Base-by-base conservation (phyloP, 805 yeast genomes). In the Maudiozyma barnettii region DNA sequence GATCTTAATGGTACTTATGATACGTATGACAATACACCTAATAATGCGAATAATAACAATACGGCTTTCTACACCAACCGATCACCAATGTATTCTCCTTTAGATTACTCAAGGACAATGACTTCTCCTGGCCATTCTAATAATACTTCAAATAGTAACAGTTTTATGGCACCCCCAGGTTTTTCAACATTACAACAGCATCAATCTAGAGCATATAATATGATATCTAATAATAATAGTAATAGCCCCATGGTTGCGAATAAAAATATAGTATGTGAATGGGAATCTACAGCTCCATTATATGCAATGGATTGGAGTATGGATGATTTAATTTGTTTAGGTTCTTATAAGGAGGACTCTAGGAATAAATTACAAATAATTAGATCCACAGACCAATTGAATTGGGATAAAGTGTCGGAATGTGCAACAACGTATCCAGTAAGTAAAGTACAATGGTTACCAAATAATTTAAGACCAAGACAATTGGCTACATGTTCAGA, bases 311-410 rank as follows among this genome's bases (percentile, higher is more conserved):
- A 63, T 46, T 64, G 68, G 68, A 59, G 62, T 44, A 47, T 44
- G 22, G 64, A 63, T 36, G 67, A 64, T 48, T 52, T 56, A 20
- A 61, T 63, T 10, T 56, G 63, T 19, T 42, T 64, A 21, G 64
- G 68, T 12, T 76, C 95, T 0, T 87, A 80, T 60, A 76, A 84
- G 49, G 97, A 90, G 62, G 95, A 87, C 44, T 69, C 79, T 23
- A 69, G 73, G 38, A 90, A 90, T 65, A 77, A 77, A 53, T 61
- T 89, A 22, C 81, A 79, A 57, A 64, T 83, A 1, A 52, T 76
- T 9, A 64, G 67, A 42, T 75, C 76, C 0, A 41, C 59, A 0
- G 49, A 73, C 77, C 5, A 81, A 84, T 12, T 85, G 82, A 58
- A 96, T 81, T 70, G 93, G 98, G 96, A 87, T 16, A 55, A 52